Evolutionary conservation across 2,329 filamentous ascomycete genomes (phyloP).

Genomic region (Hymenoscyphus occultus): DNA sequence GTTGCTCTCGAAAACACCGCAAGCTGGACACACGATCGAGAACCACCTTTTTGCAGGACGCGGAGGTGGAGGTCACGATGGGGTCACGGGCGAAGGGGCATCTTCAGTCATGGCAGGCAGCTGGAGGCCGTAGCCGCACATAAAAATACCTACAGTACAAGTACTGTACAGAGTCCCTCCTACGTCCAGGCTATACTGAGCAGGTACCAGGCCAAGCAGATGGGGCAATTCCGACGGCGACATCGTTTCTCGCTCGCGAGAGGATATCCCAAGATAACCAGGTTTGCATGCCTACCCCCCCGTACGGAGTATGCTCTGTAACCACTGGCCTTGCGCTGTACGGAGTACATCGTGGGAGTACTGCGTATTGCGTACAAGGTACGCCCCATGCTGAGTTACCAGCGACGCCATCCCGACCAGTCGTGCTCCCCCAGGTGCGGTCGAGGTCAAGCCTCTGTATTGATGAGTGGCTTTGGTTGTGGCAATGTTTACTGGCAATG

Average conservation of each 20-base stretch:
- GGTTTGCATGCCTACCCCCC: not conserved
- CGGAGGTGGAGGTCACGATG: not conserved
- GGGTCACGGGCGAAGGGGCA: not conserved
- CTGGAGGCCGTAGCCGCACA: not conserved
- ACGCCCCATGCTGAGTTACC: not conserved
- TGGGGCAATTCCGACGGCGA: not conserved
- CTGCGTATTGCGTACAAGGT: too few species aligned
- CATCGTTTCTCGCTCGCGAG: constrained; percentile 1
- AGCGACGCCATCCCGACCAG: not conserved
- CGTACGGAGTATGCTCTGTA: not conserved
- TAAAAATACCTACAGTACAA: too few species aligned
- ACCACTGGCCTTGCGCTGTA: not conserved
- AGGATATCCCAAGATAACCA: not conserved
- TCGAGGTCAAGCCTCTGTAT: not conserved
- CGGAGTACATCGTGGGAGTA: not conserved
- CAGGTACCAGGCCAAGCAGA: constrained; percentile 3
- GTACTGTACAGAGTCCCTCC: too few species aligned
- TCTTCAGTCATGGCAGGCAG: not conserved
- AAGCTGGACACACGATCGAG: not conserved
- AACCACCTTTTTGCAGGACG: not conserved
- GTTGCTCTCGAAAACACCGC: not conserved
- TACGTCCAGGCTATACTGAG: not conserved
- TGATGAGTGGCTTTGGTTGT: not conserved
- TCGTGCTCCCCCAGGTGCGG: not conserved
- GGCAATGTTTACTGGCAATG: not conserved